Base-by-base conservation (phyloP, 768 basidiomycete species). In the Suillus hirtellus region DNA sequence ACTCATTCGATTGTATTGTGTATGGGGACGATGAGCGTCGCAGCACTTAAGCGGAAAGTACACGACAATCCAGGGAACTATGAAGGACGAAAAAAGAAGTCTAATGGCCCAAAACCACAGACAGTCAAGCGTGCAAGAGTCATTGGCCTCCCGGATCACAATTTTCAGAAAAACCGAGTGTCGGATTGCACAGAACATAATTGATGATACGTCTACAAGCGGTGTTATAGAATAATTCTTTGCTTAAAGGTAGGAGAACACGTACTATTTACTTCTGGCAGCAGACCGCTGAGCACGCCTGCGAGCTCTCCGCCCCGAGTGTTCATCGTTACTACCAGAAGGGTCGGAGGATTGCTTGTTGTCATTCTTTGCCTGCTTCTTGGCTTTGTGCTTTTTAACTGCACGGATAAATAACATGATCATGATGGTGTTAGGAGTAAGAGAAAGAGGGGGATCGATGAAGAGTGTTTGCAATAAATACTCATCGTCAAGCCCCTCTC, bases 301-400 rank as follows among this genome's bases (percentile, higher is more conserved):
- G n/a, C n/a, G 31, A 53, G 52, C 52, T 34, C 52, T 19, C 19
- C 34, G 19, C 52, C 11, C 34, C 52, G 19, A n/a, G 14, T 34
- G 50, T n/a, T 35, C 52, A n/a, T 53, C 52, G 11, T n/a, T 53
- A 5, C 52, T 34, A 10, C 34, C 55, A 9, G 62, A 63, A 49
- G 64, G 42, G 1, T 63, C 63, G 2, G 54, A 59, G 11, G 35
- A 37, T 10, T 19, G 60, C 56, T 65, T 65, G 59, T 66, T 42
- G 50, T 66, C 65, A 52, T 67, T 65, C 61, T 66, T 68, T 55
- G 63, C 66, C 31, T 61, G 60, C 54, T 66, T 71, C 49, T 65
- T 72, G 19, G 61, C 64, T 59, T 71, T 71, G 69, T 74, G 72
- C 65, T 71, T 73, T 35, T 73, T 66, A 59, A 66, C 72, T 34